Evolutionary conservation across 208 protist species (phyloP), one percentile per base, ranked within the genome.

Genomic region (Porcisia deanei): DNA sequence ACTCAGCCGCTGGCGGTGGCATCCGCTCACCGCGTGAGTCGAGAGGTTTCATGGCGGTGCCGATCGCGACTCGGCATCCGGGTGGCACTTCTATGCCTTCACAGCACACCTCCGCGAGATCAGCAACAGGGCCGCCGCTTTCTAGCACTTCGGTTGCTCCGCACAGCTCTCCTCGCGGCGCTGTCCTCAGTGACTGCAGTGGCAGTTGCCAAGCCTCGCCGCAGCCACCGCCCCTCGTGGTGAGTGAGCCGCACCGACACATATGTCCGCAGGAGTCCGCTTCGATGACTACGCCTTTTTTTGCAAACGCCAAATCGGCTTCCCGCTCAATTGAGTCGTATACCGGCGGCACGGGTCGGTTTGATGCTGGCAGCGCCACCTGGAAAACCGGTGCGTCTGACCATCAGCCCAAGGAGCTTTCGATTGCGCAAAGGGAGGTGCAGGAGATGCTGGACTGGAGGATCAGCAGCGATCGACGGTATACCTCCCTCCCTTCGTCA

Each of bases 401-500:
- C 2, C 49, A 60, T 45, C 72, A 63, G 58, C 34, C 78, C 18
- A 82, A 77, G 71, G 78, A 75, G 63, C 58, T 73, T n/a, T 82
- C 78, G 4, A 71, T 82, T 66, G 78, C 73, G 22, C 78, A 82
- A 53, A 73, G 64, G 59, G 78, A 77, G 59, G 69, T 82, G 73
- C 72, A 82, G 41, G 78, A 82, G 1, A 82, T 82, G 78, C 25
- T 77, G 41, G 72, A 82, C 47, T 82, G 78, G 78, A 73, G 77
- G 34, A 59, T 45, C 54, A 70, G 64, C 6, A 70, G 54, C 72
- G 74, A 71, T 69, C 64, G 55, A 22, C 53, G 66, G n/a, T 57
- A 53, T 58, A 34, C 65, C 4, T 39, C 65, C 39, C 59, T 55
- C 45, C 73, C 66, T 3, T 75, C 67, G 34, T 61, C 78, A 18